Percentiles rank a stretch among this genome's conserved stretches.
Evolutionary conservation across 2,329 filamentous ascomycete genomes (phyloP).

Genomic region (Hymenoscyphus fructigenus): DNA sequence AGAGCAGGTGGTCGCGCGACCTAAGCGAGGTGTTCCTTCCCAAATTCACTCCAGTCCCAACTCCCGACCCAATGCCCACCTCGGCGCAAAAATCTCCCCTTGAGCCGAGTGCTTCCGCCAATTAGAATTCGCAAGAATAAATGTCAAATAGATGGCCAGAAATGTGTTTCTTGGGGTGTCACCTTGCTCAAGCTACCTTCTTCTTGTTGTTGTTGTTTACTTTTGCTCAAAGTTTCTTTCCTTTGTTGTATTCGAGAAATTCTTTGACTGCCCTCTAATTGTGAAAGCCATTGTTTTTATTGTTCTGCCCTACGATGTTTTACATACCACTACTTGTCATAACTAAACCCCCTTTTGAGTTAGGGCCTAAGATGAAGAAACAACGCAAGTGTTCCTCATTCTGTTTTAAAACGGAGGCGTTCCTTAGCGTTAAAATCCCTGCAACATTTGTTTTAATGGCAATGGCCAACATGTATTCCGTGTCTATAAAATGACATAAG

Average conservation of each 20-base stretch:
- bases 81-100: too few species aligned
- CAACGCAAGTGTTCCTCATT: background rate
- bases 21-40: background rate
- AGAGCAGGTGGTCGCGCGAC: background rate
- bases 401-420: background rate
- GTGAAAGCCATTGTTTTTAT: too few species aligned
- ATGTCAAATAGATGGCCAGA: too few species aligned
- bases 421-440: background rate
- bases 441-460: background rate
- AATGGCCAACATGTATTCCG: background rate
- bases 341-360: too few species aligned
- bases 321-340: too few species aligned
- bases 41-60: background rate
- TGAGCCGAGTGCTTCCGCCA: too few species aligned
- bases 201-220: constrained; percentile 1
- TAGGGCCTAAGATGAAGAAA: too few species aligned
- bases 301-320: too few species aligned
- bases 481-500: background rate
- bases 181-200: background rate
- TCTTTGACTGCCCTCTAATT: background rate
- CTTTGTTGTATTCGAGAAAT: background rate
- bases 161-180: too few species aligned
- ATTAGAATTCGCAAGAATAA: too few species aligned
- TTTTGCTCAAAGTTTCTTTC: background rate
- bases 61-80: background rate